A percentile compares a stretch with the other conserved stretches of the same genome.
Evolutionary conservation across 352 stramenopile species (phyloP).

Genomic region (Pythium rhizo-oryzae): DNA sequence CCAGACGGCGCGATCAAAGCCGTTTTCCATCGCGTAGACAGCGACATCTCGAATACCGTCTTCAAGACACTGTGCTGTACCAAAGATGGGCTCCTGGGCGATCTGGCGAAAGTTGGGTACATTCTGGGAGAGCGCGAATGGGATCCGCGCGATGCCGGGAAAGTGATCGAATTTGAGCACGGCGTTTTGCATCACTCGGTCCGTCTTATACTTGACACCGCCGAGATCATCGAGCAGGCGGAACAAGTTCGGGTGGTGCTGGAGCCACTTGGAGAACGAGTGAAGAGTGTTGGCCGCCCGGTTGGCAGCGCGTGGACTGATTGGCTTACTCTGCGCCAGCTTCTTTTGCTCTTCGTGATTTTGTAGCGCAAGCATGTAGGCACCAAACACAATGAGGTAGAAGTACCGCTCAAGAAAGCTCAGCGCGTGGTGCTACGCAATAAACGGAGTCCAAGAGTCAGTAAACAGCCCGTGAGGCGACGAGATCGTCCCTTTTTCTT

Average conservation of each 20-base stretch:
- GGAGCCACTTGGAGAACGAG: constrained; percentile 85
- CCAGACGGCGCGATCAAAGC: constrained; percentile 83
- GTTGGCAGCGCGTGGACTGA: constrained; percentile 8
- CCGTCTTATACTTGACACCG: constrained; percentile 79
- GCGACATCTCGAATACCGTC: constrained; percentile 73
- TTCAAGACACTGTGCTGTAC: constrained; percentile 78
- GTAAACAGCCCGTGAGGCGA: neutral
- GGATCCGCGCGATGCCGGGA: constrained; percentile 72
- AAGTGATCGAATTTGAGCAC: constrained; percentile 93
- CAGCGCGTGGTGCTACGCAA: constrained; percentile 71
- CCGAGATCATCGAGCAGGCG: constrained; percentile 76
- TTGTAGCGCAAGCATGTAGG: constrained; percentile 63
- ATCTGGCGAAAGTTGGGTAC: constrained; percentile 90
- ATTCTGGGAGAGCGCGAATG: constrained; percentile 61
- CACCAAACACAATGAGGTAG: constrained; percentile 87
- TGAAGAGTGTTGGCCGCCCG: constrained; percentile 30
- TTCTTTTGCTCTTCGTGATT: constrained; percentile 17
- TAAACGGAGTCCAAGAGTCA: neutral
- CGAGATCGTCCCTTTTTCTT: neutral
- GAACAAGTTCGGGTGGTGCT: constrained; percentile 73
- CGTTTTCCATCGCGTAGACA: constrained; percentile 40
- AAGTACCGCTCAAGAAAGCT: constrained; percentile 89
- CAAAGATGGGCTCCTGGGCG: constrained; percentile 81
- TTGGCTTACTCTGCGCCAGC: constrained; percentile 20
- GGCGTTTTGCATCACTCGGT: constrained; percentile 78